Percentiles rank a stretch among this genome's conserved stretches.
These are phyloP conservation scores for Drosera capensis DNA, from an alignment of 148 eudicot genomes.

Conservation along the genomic window DNA sequence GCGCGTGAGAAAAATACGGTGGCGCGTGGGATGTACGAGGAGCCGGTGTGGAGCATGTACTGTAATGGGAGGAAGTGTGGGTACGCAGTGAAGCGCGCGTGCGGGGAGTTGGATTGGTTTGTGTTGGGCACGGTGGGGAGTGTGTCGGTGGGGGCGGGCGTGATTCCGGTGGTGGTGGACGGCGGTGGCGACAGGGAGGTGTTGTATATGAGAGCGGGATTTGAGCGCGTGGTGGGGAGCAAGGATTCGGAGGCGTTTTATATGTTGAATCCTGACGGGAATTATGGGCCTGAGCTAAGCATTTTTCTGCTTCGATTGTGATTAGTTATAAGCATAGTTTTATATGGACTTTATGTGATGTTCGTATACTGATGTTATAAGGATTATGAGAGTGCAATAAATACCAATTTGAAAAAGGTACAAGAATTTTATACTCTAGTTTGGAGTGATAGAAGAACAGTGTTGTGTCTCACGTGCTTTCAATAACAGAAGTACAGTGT, in stretches of 20 bases:
- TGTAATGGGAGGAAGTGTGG: constrained; percentile 72
- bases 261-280: constrained; percentile 88
- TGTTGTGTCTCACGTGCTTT: too few species aligned
- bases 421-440: too few species aligned
- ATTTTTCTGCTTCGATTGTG: constrained; percentile 58
- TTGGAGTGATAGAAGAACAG: too few species aligned
- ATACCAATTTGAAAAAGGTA: too few species aligned
- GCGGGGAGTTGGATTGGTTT: constrained; percentile 42
- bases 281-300: constrained; percentile 78
- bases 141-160: constrained; percentile 81
- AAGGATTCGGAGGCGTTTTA: constrained; percentile 87
- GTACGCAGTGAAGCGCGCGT: constrained; percentile 39
- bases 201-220: constrained; percentile 75
- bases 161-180: constrained; percentile 50
- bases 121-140: constrained; percentile 51
- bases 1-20: constrained; percentile 13
- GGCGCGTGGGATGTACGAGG: constrained; percentile 19
- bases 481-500: too few species aligned
- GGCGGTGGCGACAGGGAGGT: constrained; percentile 44
- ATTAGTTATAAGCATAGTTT: neutral
- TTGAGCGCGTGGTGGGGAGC: constrained; percentile 74
- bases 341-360: too few species aligned
- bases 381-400: too few species aligned
- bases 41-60: constrained; percentile 68
- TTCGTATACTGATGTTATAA: too few species aligned